A percentile compares a stretch with the other conserved stretches of the same genome.
phyloP scores from a whole-genome alignment of 306 rosid genomes.

The Herpetospermum pedunculosum region DNA sequence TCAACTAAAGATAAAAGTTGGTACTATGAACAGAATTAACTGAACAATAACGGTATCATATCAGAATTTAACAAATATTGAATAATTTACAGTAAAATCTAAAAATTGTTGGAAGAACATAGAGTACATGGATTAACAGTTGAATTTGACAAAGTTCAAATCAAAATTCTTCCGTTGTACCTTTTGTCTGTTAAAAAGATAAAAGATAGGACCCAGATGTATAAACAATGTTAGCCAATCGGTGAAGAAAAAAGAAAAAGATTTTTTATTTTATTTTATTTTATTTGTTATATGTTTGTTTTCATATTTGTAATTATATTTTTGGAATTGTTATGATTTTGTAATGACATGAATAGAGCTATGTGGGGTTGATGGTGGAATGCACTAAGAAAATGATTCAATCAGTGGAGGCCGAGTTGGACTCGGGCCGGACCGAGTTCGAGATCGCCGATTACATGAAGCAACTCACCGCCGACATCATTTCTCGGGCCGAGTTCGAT shows the following conservation, averaged over 20 bases:
- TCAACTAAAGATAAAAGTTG: no score
- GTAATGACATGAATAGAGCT: constrained; percentile 36
- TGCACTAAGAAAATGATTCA: constrained; percentile 72
- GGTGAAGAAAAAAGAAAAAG: background rate
- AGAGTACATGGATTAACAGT: background rate
- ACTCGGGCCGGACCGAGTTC: constrained; percentile 38
- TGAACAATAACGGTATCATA: no score
- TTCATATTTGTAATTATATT: background rate
- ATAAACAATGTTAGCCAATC: background rate
- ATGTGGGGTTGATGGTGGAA: constrained; percentile 86
- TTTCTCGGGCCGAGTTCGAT: constrained; percentile 75
- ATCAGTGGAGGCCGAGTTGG: constrained; percentile 34
- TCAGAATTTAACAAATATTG: no score
- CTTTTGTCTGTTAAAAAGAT: background rate
- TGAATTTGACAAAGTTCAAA: background rate
- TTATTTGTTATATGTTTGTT: background rate
- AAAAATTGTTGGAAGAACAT: background rate
- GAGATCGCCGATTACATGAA: constrained; percentile 69
- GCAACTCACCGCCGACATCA: constrained; percentile 73
- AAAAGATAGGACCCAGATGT: background rate
- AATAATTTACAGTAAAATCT: no score
- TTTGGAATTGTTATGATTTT: background rate
- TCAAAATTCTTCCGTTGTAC: background rate
- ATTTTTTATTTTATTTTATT: no score
- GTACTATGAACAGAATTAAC: no score